Evolutionary conservation across 2,329 filamentous ascomycete species (phyloP), one percentile per base, ranked within the genome.

Genomic region (Immersiporthe knoxdaviesiana): DNA sequence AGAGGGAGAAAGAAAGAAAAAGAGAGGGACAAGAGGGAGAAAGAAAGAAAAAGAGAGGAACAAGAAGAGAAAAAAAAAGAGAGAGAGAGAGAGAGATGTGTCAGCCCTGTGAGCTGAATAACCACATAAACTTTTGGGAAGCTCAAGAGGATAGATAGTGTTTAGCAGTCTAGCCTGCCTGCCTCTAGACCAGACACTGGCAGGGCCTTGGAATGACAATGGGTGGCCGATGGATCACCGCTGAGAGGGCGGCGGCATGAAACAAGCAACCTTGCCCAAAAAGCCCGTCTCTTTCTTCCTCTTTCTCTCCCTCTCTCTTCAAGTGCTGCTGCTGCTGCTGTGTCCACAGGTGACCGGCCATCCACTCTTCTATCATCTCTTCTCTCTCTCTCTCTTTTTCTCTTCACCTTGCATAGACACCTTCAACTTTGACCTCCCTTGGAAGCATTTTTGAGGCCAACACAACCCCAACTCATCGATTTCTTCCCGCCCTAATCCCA

Each of bases 161-260:
- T n/a, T 54, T 24, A 5, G 27, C 24, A 12, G 24, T 24, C 50
- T 14, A 54, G 50, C 50, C 50, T 54, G 11, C n/a, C n/a, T n/a
- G n/a, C 24, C 16, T 27, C n/a, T 27, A 30, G 50, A 16, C 50
- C 24, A 54, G 50, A 54, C n/a, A 27, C 56, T 30, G 32, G 30
- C 16, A 32, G 56, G 56, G 24, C 52, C 52, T 56, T 56, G 52
- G 52, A 56, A 56, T 32, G 52, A 54, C n/a, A 56, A 56, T 56
- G 27, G 52, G 27, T 30, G 24, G 3, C 56, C 7, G n/a, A n/a
- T 37, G 32, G 56, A 59, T 32, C 30, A 59, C 32, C 32, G 56
- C 56, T 59, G 56, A 32, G 54, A 50, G 35, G 4, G 35, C n/a
- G 35, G 63, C 52, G 50, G 63, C 63, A 65, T 65, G 63, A 56